phyloP scores from a whole-genome alignment of 352 stramenopile species.

The Globisporangium mamillatum region DNA sequence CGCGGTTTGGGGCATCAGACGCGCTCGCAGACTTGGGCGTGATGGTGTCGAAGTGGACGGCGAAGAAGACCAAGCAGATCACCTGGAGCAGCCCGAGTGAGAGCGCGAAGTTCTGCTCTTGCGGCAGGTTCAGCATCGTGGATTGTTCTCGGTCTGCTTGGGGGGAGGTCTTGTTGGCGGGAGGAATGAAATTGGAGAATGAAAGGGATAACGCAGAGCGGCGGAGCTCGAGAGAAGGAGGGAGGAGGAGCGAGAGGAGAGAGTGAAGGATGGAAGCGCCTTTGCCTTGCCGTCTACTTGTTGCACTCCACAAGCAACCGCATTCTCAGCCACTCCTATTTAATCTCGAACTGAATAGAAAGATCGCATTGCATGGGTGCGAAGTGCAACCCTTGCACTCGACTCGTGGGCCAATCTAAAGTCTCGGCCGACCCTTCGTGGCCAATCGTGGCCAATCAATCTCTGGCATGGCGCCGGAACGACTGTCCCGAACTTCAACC shows the following conservation, averaged over 20 bases:
- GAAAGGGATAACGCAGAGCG: not conserved
- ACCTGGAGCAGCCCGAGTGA: constrained; percentile 39
- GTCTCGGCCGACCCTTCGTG: no score
- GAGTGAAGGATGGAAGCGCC: not conserved
- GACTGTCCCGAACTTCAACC: not conserved
- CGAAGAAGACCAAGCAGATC: constrained; percentile 46
- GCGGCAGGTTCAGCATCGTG: constrained; percentile 18
- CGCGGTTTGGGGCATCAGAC: constrained; percentile 14
- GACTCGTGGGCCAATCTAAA: not conserved
- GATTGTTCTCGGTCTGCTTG: not conserved
- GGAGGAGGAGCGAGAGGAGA: not conserved
- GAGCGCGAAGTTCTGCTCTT: constrained; percentile 40
- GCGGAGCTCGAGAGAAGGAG: not conserved
- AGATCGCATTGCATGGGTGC: constrained; percentile 1
- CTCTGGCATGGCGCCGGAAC: not conserved
- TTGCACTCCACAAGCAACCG: not conserved
- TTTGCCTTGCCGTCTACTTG: not conserved
- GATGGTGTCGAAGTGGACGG: constrained; percentile 42
- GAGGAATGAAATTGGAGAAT: constrained; percentile 2
- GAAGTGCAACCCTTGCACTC: not conserved
- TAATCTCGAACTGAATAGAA: constrained; percentile 1
- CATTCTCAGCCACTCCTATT: not conserved
- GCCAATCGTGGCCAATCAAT: not conserved
- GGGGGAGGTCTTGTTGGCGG: not conserved
- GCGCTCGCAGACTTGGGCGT: constrained; percentile 25